Evolutionary conservation across 2,329 filamentous ascomycete genomes (phyloP), one percentile per base, ranked within the genome.

Genomic region (Endoconidiophora polonica): DNA sequence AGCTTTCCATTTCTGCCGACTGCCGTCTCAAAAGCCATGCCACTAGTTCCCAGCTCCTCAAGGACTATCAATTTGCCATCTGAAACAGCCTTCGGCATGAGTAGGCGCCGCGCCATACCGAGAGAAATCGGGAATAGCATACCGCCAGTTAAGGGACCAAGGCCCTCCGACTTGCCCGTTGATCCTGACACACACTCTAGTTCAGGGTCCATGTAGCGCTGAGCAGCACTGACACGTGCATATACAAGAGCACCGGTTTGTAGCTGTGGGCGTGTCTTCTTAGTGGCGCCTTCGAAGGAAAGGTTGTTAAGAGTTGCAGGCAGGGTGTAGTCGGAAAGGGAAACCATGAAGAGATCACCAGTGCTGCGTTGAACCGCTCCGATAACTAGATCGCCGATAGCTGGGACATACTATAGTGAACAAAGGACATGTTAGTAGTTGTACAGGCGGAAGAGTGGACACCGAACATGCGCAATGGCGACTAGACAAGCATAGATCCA

Each of bases 1-100:
- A 96, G 76, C 62, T 78, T 81, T 39, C 91, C 91, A 63, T 98
- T 98, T 59, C 86, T 77, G 16, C 91, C 91, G 6, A 94, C 84
- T 0, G 90, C 90, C 53, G 93, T 84, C 69, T 98, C 91, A 62
- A 96, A 98, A 18, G 83, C 79, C 12, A 94, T 65, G 49, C 86
- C 90, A 52, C 80, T 79, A 2, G 61, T 63, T 2, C 81, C 88
- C 12, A 96, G 67, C 60, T 86, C 83, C 55, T 94, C 85, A 51
- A 96, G 65, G 23, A 95, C 73, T 3, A 79, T 74, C 5, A 94
- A 64, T 20, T 75, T 76, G 14, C 80, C 82, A 48, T 75, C 71
- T 47, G 76, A 72, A 12, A 69, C 70, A 40, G 73, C 72, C 58
- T 74, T 76, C 46, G 75, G 71, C 66, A 77, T 73, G 65, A 95